Evolutionary conservation across 2,329 filamentous ascomycete genomes (phyloP).

Genomic region (Parasarocladium wereldwijsianum): DNA sequence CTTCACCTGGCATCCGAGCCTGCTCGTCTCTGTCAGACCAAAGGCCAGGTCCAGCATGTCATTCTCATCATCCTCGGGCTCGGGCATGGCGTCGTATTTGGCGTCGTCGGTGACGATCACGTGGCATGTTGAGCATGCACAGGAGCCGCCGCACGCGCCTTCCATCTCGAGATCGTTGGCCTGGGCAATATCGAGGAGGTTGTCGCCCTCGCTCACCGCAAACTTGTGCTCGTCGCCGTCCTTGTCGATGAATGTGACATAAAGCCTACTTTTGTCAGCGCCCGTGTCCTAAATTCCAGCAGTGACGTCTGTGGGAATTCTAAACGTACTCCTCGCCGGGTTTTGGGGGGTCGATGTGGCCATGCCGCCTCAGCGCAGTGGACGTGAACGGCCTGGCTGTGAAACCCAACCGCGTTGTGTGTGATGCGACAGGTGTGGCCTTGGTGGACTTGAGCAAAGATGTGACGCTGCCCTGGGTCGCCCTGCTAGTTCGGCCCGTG

Average conservation of each 20-base stretch:
- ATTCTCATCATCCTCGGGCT: constrained; percentile 69
- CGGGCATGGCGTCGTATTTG: constrained; percentile 63
- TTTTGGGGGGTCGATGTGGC: constrained; percentile 71
- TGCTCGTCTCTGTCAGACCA: constrained; percentile 70
- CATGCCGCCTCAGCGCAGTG: constrained; percentile 48
- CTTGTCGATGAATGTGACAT: constrained; percentile 89
- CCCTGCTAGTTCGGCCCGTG: constrained; percentile 15
- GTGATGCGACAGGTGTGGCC: not conserved
- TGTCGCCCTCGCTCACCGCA: constrained; percentile 73
- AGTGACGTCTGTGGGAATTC: not conserved
- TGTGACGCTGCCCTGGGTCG: too few species aligned
- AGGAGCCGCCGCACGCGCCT: constrained; percentile 88
- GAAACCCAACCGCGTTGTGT: too few species aligned
- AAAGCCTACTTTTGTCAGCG: constrained; percentile 42
- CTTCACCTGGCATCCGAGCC: constrained; percentile 77
- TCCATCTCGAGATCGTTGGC: constrained; percentile 96
- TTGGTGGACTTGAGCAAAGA: too few species aligned
- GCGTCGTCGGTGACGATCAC: constrained; percentile 65
- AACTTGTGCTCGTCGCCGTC: constrained; percentile 64
- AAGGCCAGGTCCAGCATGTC: constrained; percentile 88
- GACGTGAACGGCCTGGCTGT: constrained; percentile 57
- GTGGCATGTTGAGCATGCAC: constrained; percentile 87
- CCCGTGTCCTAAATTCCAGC: not conserved
- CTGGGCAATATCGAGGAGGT: constrained; percentile 88
- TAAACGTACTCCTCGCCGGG: constrained; percentile 76